These are phyloP conservation scores for Podospora anserina DNA, from an alignment of 495 filamentous ascomycete genomes.

Conservation along the genomic window DNA sequence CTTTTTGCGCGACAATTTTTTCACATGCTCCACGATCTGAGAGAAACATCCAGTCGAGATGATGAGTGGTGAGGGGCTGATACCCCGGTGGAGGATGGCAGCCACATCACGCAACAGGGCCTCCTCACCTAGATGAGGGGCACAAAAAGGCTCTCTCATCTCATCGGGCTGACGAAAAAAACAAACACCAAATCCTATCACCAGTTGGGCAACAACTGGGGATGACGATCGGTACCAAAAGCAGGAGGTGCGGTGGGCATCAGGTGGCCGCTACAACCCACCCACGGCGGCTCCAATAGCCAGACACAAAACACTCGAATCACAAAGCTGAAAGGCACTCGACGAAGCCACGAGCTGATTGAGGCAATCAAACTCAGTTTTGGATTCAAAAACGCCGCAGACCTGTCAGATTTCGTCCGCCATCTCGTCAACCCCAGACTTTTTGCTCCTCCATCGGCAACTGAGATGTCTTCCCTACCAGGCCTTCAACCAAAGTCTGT, in stretches of 20 bases:
- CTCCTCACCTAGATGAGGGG: background rate
- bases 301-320: conserved; percentile 13
- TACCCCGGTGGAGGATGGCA: background rate
- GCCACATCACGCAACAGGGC: background rate
- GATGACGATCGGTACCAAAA: conserved; percentile 17
- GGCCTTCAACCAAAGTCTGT: background rate
- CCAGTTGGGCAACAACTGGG: background rate
- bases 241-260: conserved; percentile 10
- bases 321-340: conserved; percentile 17
- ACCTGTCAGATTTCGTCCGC: conserved; percentile 1
- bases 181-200: background rate
- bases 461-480: background rate
- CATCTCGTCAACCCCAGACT: conserved; percentile 1
- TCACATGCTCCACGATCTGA: background rate
- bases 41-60: background rate
- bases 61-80: background rate
- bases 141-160: background rate
- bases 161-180: background rate
- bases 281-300: conserved; percentile 11
- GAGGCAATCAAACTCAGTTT: conserved; percentile 11
- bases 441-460: background rate
- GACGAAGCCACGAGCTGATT: background rate
- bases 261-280: conserved; percentile 19
- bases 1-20: conserved; percentile 10
- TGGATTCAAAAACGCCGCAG: background rate